Evolutionary conservation across 169 alveolate species (phyloP).

Genomic region (Plasmodium ovale): DNA sequence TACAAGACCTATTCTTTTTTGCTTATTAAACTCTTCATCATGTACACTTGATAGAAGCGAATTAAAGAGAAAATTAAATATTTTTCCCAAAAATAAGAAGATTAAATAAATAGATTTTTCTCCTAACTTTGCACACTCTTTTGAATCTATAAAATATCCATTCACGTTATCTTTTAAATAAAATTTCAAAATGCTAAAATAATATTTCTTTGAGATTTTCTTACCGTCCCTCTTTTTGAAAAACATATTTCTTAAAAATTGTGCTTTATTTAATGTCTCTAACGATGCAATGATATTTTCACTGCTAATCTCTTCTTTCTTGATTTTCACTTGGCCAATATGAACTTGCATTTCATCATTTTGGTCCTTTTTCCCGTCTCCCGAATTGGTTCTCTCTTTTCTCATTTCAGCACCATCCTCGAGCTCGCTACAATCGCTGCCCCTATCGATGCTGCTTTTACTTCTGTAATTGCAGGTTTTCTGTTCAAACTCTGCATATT

Average conservation of each 20-base stretch:
- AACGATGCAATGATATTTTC: conserved; percentile 4
- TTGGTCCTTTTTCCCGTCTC: conserved; percentile 5
- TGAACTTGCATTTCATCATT: background rate
- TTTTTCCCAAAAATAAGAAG: conserved; percentile 65
- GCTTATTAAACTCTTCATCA: background rate
- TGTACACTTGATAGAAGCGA: conserved; percentile 13
- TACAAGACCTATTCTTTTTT: background rate
- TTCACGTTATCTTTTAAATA: conserved; percentile 41
- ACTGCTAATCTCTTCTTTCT: conserved; percentile 27
- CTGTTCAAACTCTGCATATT: no score
- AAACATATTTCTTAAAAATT: conserved; percentile 18
- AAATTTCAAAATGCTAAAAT: conserved; percentile 40
- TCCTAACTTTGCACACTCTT: conserved; percentile 21
- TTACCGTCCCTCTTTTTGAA: conserved; percentile 17
- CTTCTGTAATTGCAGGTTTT: no score
- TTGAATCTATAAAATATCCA: conserved; percentile 23
- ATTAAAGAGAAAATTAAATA: conserved; percentile 32
- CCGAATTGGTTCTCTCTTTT: background rate
- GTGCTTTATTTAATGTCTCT: background rate
- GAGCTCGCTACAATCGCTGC: no score
- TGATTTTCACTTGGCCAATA: conserved; percentile 18
- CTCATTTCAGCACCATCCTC: background rate
- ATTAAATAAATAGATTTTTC: conserved; percentile 55
- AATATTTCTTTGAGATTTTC: conserved; percentile 59
- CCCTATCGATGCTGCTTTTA: no score